These are phyloP conservation scores for Phellinidium pouzarii DNA, from an alignment of 1,284 basidiomycete genomes.

Conservation along the genomic window DNA sequence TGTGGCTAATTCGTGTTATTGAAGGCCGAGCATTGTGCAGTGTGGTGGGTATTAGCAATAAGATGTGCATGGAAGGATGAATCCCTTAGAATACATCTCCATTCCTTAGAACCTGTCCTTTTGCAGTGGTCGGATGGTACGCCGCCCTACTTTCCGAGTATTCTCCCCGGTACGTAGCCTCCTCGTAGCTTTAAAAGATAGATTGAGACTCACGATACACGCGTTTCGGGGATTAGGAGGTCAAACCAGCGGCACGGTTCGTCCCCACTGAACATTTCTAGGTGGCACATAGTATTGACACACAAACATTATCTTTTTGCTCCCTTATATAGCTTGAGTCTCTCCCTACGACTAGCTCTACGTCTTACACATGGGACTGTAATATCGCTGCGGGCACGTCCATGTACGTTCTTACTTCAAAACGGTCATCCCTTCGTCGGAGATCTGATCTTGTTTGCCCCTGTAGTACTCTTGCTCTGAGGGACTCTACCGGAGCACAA, in stretches of 20 bases:
- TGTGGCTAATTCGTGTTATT: constrained; percentile 2
- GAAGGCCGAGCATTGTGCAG: constrained; percentile 36
- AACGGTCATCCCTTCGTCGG: neutral
- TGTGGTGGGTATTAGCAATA: constrained; percentile 44
- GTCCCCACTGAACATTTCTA: constrained; percentile 21
- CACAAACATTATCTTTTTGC: neutral
- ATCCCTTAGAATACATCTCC: neutral
- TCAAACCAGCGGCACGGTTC: constrained; percentile 28
- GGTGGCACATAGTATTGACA: neutral
- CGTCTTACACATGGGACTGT: constrained; percentile 54
- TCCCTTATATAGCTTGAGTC: constrained; percentile 39
- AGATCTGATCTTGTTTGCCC: neutral
- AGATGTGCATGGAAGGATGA: neutral
- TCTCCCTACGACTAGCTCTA: constrained; percentile 43
- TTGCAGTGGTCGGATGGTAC: constrained; percentile 48
- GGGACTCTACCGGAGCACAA: constrained; percentile 51
- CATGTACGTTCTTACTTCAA: constrained; percentile 40
- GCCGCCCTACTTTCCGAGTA: constrained; percentile 57
- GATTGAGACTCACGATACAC: too few relatives aligned
- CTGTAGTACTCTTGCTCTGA: constrained; percentile 46
- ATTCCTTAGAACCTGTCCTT: constrained; percentile 48
- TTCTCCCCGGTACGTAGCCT: constrained; percentile 51
- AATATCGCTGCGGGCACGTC: constrained; percentile 44
- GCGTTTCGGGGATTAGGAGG: constrained; percentile 45
- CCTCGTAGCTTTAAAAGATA: too few relatives aligned